These are phyloP conservation scores for Rhizopogon salebrosus DNA, from an alignment of 768 basidiomycete species.

Conservation along the genomic window DNA sequence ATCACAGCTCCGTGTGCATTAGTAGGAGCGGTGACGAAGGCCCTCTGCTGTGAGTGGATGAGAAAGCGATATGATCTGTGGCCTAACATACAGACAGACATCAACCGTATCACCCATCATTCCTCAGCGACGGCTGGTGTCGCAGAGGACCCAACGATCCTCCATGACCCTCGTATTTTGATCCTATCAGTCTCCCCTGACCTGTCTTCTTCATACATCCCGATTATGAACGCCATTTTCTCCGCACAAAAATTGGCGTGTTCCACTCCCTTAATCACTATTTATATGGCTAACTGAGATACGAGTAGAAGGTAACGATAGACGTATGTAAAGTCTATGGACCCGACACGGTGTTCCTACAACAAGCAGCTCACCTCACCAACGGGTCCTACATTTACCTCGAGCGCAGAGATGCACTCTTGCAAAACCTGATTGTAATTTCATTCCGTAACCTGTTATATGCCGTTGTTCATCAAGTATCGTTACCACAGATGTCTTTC, in stretches of 20 bases:
- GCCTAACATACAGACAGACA: slow-evolving; percentile 48
- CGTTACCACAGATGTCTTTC: slow-evolving; percentile 72
- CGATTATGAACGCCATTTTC: slow-evolving; percentile 99
- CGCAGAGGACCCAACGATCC: slow-evolving; percentile 26
- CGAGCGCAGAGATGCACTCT: slow-evolving; percentile 72
- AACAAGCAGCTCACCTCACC: slow-evolving; percentile 95
- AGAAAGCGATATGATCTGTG: neutral
- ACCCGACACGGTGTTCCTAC: slow-evolving; percentile 89
- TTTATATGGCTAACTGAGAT: neutral
- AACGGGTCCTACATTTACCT: slow-evolving; percentile 90
- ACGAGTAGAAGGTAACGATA: slow-evolving; percentile 83
- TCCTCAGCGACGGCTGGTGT: slow-evolving; percentile 22
- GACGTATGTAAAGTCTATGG: slow-evolving; percentile 93
- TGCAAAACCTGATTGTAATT: slow-evolving; percentile 84
- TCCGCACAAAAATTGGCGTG: slow-evolving; percentile 94
- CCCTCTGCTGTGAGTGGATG: slow-evolving; percentile 71
- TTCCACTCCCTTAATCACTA: slow-evolving; percentile 6
- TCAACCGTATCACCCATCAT: slow-evolving; percentile 50
- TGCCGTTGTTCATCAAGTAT: slow-evolving; percentile 1
- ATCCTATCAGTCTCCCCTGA: slow-evolving; percentile 92
- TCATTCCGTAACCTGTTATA: neutral
- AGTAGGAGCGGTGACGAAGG: slow-evolving; percentile 88
- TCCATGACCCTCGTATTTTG: slow-evolving; percentile 54
- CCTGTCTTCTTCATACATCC: slow-evolving; percentile 86
- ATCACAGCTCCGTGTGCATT: slow-evolving; percentile 57